These are phyloP conservation scores for Mycena venus DNA, from an alignment of 768 basidiomycete species.

Conservation along the genomic window DNA sequence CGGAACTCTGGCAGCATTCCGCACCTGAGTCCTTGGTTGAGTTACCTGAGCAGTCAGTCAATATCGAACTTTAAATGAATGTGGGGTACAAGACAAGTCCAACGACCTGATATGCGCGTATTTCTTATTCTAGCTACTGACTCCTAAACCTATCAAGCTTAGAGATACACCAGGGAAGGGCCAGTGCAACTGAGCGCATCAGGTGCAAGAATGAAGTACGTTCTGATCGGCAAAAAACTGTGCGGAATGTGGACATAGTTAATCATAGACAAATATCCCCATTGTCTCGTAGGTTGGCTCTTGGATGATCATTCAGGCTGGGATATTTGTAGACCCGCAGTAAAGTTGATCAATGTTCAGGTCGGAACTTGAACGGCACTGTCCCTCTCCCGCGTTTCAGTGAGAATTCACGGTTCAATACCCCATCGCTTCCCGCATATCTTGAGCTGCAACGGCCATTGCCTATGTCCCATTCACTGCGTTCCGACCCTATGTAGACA, in stretches of 20 bases:
- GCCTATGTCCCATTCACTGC: background rate
- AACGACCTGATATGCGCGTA: background rate
- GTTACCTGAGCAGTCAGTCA: slow-evolving; percentile 1
- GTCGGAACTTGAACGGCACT: background rate
- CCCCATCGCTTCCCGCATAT: slow-evolving; percentile 3
- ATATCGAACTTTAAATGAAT: background rate
- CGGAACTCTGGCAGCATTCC: slow-evolving; percentile 5
- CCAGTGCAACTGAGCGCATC: background rate
- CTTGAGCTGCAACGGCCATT: slow-evolving; percentile 7
- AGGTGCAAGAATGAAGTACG: slow-evolving; percentile 7
- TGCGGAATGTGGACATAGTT: slow-evolving; percentile 10
- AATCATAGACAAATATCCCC: slow-evolving; percentile 9
- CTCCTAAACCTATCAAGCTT: slow-evolving; percentile 7
- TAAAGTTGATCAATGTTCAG: slow-evolving; percentile 2
- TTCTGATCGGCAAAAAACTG: slow-evolving; percentile 1
- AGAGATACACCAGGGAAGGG: background rate
- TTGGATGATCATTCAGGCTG: slow-evolving; percentile 1
- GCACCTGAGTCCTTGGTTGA: slow-evolving; percentile 2
- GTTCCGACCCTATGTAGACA: no score
- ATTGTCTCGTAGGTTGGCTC: slow-evolving; percentile 7
- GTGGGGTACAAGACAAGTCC: slow-evolving; percentile 3
- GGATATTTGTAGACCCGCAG: background rate
- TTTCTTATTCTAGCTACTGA: background rate
- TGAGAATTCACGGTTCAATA: slow-evolving; percentile 9
- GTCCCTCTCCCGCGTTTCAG: slow-evolving; percentile 9